Conservation (phyloP, 2,329 filamentous ascomycete genomes). For the Arthrobotrys sinensis region DNA sequence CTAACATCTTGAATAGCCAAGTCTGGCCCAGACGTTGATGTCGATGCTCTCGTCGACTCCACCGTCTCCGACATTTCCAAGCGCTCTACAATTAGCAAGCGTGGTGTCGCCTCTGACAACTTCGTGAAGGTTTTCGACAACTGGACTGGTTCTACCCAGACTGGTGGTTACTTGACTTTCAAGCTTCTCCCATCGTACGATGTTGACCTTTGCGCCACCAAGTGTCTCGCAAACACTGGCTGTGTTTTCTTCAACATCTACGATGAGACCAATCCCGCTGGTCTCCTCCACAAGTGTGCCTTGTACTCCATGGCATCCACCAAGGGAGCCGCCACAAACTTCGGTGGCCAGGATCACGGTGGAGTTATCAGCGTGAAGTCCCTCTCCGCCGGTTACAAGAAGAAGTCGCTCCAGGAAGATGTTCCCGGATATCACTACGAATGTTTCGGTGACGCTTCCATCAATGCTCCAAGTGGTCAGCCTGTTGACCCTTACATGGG, state of each 20-base stretch:
- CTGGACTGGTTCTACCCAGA: slow-evolving; percentile 24
- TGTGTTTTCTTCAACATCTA: slow-evolving; percentile 45
- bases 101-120: slow-evolving; percentile 19
- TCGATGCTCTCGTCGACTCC: slow-evolving; percentile 22
- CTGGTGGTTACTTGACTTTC: slow-evolving; percentile 28
- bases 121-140: slow-evolving; percentile 46
- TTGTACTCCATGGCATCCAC: slow-evolving; percentile 37
- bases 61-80: slow-evolving; percentile 1
- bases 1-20: slow-evolving; percentile 18
- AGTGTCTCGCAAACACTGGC: slow-evolving; percentile 26
- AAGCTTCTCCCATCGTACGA: slow-evolving; percentile 19
- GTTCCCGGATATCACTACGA: slow-evolving; percentile 24
- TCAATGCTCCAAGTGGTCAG: slow-evolving; percentile 12
- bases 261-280: slow-evolving; percentile 26
- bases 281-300: slow-evolving; percentile 27
- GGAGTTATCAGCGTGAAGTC: slow-evolving; percentile 26
- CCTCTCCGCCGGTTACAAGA: slow-evolving; percentile 26
- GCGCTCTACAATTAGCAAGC: slow-evolving; percentile 10
- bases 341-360: slow-evolving; percentile 11
- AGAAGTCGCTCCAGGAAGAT: slow-evolving; percentile 25
- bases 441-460: slow-evolving; percentile 30
- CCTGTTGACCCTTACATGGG: slow-evolving; percentile 27
- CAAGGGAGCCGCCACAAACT: slow-evolving; percentile 19
- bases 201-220: slow-evolving; percentile 28
- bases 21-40: slow-evolving; percentile 27